Evolutionary conservation across 352 stramenopile genomes (phyloP), one percentile per base, ranked within the genome.

Genomic region (Porosira glacialis): DNA sequence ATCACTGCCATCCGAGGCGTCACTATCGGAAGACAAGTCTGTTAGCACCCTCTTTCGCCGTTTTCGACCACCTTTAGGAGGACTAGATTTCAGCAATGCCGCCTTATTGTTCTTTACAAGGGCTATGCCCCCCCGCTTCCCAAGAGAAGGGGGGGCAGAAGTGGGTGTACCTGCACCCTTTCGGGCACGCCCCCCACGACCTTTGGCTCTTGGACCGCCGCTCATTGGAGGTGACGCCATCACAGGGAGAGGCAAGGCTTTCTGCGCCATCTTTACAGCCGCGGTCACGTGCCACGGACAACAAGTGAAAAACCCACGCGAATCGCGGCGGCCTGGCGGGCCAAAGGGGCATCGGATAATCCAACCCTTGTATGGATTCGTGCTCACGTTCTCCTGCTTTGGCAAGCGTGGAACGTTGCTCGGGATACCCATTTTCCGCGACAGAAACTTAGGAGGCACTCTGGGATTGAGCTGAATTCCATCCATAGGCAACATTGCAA

Each of bases 251-350:
- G 57, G 43, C 28, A 24, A 7, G 19, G 49, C 43, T n/a, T 64
- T 47, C 4, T 41, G 21, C 58, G 24, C 44, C 44, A 67, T 45
- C 5, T 69, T 39, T 6, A 74, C 11, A 7, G 63, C 70, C 39
- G 53, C 47, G 26, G 26, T n/a, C 27, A 81, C 60, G 47, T 81
- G 71, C 30, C 75, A 81, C n/a, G 71, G 71, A 50, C 71, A 81
- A 21, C 71, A 81, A 35, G 62, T 36, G 39, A 73, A 81, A 27
- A 64, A 33, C 7, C 71, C 71, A 13, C 13, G 11, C 4, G 15
- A 22, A 64, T 81, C 73, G 8, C 64, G 59, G n/a, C 26, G 51
- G 0, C 71, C 71, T 10, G 66, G 15, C 11, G 71, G 58, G 30
- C 71, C 71, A 5, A 49, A 31, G 6, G 71, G 71, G 45, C 71